A percentile compares a stretch with the other conserved stretches of the same genome.
phyloP scores from a whole-genome alignment of 805 yeast species.

The Wickerhamiella dianesei region DNA sequence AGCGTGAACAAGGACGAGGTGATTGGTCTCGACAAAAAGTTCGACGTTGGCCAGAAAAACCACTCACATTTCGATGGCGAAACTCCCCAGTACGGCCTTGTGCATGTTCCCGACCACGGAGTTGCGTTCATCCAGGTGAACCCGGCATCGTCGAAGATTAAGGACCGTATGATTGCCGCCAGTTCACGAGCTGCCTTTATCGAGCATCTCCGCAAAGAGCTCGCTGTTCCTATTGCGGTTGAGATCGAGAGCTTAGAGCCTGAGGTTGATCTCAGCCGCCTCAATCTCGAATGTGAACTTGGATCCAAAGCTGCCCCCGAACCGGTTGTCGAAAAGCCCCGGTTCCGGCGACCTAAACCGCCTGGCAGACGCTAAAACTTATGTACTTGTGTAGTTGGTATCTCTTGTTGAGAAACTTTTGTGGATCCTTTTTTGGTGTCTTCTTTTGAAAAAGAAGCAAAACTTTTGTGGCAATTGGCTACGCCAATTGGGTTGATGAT shows the following conservation, averaged over 20 bases:
- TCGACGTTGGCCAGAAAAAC: constrained; percentile 20
- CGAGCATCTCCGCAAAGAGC: constrained; percentile 15
- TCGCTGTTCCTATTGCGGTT: constrained; percentile 2
- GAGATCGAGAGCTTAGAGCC: constrained; percentile 15
- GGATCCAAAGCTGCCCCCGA: not conserved
- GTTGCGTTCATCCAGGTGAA: constrained; percentile 65
- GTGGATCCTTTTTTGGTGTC: no score
- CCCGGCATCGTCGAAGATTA: constrained; percentile 80
- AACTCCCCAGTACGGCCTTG: constrained; percentile 43
- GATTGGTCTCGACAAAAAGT: constrained; percentile 28
- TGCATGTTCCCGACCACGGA: constrained; percentile 19
- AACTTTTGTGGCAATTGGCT: no score
- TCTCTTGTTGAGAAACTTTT: no score
- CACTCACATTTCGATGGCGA: constrained; percentile 26
- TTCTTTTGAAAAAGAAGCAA: no score
- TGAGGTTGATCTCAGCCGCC: constrained; percentile 5
- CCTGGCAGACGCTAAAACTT: constrained; percentile 9
- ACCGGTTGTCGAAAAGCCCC: constrained; percentile 5
- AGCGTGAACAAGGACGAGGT: constrained; percentile 42
- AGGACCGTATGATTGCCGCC: constrained; percentile 87
- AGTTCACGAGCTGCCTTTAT: constrained; percentile 39
- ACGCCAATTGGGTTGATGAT: no score
- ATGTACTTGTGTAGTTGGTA: not conserved
- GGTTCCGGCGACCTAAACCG: constrained; percentile 16
- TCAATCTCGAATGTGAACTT: constrained; percentile 5